phyloP scores from a whole-genome alignment of 257 asterid genomes.

The Gentiana straminea region DNA sequence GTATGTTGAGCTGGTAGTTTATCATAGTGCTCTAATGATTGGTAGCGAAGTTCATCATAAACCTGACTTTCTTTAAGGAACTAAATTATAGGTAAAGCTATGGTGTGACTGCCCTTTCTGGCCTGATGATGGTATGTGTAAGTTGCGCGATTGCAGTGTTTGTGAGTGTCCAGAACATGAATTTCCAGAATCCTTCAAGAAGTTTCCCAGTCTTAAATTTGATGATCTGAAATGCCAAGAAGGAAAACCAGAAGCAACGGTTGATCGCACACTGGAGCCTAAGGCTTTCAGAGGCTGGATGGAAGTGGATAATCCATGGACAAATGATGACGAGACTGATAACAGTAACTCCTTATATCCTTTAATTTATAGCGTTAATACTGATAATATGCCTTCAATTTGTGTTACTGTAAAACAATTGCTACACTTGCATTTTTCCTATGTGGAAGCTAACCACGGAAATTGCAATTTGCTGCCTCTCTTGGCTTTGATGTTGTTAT shows the following conservation, averaged over 20 bases:
- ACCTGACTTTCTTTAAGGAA: neutral
- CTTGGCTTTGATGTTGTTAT: too few species aligned
- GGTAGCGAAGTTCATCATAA: neutral
- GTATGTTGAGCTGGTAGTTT: too few species aligned
- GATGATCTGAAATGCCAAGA: conserved; percentile 42
- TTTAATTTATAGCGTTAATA: too few species aligned
- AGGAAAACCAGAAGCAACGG: conserved; percentile 49
- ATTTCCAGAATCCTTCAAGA: conserved; percentile 41
- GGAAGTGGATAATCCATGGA: conserved; percentile 62
- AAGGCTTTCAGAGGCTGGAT: conserved; percentile 55
- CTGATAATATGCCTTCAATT: too few species aligned
- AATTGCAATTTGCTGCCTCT: too few species aligned
- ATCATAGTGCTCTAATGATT: neutral
- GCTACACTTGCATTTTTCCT: too few species aligned
- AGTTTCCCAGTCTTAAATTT: conserved; percentile 21
- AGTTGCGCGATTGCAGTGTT: conserved; percentile 46
- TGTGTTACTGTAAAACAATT: too few species aligned
- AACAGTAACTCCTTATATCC: conserved; percentile 27
- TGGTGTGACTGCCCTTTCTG: conserved; percentile 79
- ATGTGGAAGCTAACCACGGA: too few species aligned
- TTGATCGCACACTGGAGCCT: conserved; percentile 54
- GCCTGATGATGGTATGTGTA: conserved; percentile 63
- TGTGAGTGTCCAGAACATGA: conserved; percentile 68
- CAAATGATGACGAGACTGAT: conserved; percentile 57
- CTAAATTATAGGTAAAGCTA: conserved; percentile 34